phyloP scores from a whole-genome alignment of 257 asterid genomes.

The Solanum tarapatanum region DNA sequence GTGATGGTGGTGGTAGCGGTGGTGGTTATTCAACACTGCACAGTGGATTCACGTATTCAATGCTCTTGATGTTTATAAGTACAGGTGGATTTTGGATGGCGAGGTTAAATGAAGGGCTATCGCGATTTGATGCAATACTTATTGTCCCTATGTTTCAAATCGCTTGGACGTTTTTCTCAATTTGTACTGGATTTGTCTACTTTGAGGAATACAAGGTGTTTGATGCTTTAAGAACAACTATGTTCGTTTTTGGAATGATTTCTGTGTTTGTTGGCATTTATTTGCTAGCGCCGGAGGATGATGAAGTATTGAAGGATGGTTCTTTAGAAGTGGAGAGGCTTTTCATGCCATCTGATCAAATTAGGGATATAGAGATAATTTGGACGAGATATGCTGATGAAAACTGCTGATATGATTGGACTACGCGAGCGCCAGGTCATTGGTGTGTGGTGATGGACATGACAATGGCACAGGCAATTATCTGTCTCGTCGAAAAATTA shows the following conservation, averaged over 20 bases:
- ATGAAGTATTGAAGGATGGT: constrained; percentile 49
- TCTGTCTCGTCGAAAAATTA: neutral
- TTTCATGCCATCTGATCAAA: constrained; percentile 22
- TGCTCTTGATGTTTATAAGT: constrained; percentile 67
- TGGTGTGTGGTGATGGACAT: neutral
- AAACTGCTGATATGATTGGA: constrained; percentile 26
- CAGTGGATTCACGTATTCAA: constrained; percentile 83
- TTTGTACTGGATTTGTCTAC: constrained; percentile 94
- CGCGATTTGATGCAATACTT: constrained; percentile 85
- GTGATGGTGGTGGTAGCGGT: neutral
- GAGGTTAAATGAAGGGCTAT: constrained; percentile 80
- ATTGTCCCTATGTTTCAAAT: constrained; percentile 99
- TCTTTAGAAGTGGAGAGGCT: constrained; percentile 49
- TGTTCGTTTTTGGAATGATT: constrained; percentile 81
- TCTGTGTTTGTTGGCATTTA: constrained; percentile 91
- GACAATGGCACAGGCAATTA: neutral
- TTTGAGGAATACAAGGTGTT: constrained; percentile 95
- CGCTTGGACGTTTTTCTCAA: constrained; percentile 92
- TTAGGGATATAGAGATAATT: constrained; percentile 46
- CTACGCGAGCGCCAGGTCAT: neutral
- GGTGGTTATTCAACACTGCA: constrained; percentile 56
- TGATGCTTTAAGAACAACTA: constrained; percentile 73
- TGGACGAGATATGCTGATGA: constrained; percentile 32
- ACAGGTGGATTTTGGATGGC: constrained; percentile 99
- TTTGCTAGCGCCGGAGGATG: constrained; percentile 80